Conservation (phyloP, 352 stramenopile species). For the Pythium apleroticum region DNA sequence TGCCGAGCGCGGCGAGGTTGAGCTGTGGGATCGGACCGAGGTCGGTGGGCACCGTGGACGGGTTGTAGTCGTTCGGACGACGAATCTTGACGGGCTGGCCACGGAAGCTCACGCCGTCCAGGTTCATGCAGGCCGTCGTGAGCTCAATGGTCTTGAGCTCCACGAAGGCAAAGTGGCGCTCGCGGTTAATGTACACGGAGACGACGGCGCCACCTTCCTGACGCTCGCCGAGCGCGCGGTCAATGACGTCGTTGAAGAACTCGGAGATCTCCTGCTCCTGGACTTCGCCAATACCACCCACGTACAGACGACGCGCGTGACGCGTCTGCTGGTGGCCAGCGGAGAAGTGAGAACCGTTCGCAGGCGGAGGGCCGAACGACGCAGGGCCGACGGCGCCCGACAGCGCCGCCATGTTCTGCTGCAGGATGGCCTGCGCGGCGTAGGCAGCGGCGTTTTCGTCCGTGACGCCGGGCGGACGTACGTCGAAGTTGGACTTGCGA, state of each 20-base stretch:
- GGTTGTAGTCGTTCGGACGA: constrained; percentile 98
- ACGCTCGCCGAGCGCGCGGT: constrained; percentile 73
- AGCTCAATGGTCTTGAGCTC: constrained; percentile 97
- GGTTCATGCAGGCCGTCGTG: constrained; percentile 93
- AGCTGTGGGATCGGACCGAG: constrained; percentile 87
- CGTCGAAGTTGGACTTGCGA: constrained; percentile 85
- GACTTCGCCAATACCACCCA: constrained; percentile 90
- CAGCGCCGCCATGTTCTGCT: constrained; percentile 80
- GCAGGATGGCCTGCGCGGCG: constrained; percentile 79
- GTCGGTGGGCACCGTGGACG: constrained; percentile 79
- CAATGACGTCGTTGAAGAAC: constrained; percentile 93
- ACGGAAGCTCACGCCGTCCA: constrained; percentile 95
- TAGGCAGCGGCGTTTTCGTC: constrained; percentile 83
- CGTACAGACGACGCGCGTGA: constrained; percentile 96
- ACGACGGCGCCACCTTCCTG: constrained; percentile 78
- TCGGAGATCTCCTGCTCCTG: constrained; percentile 82
- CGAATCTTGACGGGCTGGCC: constrained; percentile 95
- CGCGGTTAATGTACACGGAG: constrained; percentile 95
- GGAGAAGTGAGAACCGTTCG: constrained; percentile 15
- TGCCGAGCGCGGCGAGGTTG: constrained; percentile 91
- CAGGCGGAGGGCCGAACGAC: constrained; percentile 53
- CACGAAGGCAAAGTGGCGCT: constrained; percentile 97
- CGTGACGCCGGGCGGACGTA: constrained; percentile 74
- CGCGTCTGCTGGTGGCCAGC: constrained; percentile 89
- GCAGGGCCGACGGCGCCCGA: constrained; percentile 58